These are phyloP conservation scores for Paraurostyla sp. DNA, from an alignment of 73 alveolate genomes.

Conservation along the genomic window DNA sequence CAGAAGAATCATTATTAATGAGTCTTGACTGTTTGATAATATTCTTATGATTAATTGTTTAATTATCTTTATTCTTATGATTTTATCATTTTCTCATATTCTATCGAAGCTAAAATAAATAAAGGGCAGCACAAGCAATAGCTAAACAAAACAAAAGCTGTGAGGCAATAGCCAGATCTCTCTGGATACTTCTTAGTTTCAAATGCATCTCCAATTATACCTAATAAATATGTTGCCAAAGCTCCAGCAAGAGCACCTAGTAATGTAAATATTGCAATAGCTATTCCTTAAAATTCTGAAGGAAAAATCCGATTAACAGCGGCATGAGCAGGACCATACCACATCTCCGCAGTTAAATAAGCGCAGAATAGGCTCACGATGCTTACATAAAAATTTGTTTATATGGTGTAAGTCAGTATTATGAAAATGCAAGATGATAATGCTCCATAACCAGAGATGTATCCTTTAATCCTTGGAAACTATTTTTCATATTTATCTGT, in stretches of 20 bases:
- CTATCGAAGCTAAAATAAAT: conserved; percentile 14
- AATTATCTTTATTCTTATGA: not conserved
- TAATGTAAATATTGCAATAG: conserved; percentile 51
- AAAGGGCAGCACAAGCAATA: conserved; percentile 45
- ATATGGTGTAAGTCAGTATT: conserved; percentile 1
- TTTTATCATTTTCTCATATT: conserved; percentile 41
- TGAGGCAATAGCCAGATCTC: conserved; percentile 37
- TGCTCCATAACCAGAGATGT: conserved; percentile 55
- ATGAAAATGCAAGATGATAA: conserved; percentile 30
- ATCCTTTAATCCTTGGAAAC: conserved; percentile 54
- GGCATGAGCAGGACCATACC: conserved; percentile 69
- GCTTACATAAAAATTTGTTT: not conserved
- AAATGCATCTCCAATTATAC: conserved; percentile 19
- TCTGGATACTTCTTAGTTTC: conserved; percentile 43
- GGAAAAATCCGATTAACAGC: conserved; percentile 41
- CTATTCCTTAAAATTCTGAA: conserved; percentile 56
- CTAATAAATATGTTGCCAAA: conserved; percentile 46
- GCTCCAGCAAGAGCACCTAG: conserved; percentile 51
- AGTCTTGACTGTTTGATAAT: not conserved
- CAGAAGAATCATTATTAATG: too few relatives aligned
- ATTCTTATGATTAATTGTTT: not conserved
- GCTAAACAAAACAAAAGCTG: conserved; percentile 49
- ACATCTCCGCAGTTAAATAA: conserved; percentile 60
- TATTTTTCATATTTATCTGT: conserved; percentile 42
- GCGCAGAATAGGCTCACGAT: conserved; percentile 22